Base-by-base conservation (phyloP, 2,329 filamentous ascomycete species). In the Ophiosphaerella herpotricha region DNA sequence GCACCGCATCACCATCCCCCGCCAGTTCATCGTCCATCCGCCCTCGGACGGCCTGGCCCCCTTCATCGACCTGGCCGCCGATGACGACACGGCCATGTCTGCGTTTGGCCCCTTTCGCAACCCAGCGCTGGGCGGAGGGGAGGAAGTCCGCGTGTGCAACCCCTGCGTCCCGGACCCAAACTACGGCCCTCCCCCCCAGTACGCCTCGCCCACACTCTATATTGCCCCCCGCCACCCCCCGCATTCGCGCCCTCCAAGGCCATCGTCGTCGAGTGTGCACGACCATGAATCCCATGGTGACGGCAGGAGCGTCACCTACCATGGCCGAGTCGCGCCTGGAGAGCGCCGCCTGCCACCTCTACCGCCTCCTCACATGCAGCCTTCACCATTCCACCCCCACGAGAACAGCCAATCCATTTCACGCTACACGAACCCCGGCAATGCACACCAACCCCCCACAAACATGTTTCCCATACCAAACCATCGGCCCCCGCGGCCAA, bases 1-100 rank as follows among this genome's bases (percentile, higher is more conserved):
- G 3, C 93, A 97, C 73, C 85, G 91, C 54, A 97, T 97, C 68
- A 96, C 90, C 3, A 97, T 97, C 56, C 93, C 93, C 1, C 84
- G 92, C 58, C 90, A 94, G 68, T 97, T 90, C 71, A 96, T 97
- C 58, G 91, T 97, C 23, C 87, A 88, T 40, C 89, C 90, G 3
- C 58, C 65, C 63, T 77, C 59, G 21, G 61, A 68, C 14, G 50
- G 44, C n/a, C 46, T 16, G 1, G 48, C 53, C 6, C 59, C 54
- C 48, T 58, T 77, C n/a, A 67, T 80, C 35, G 77, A 80, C 65
- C 66, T 80, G 9, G 79, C 77, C 31, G 70, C 68, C 18, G 76
- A 78, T 18, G 68, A 63, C 34, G 55, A 50, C 29, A 66, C 56
- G 48, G 52, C 46, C 38, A 65, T 63, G 65, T 62, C 57, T 32